Evolutionary conservation across 1,139 yeast genomes (phyloP).

Genomic region (Blastobotrys elegans): DNA sequence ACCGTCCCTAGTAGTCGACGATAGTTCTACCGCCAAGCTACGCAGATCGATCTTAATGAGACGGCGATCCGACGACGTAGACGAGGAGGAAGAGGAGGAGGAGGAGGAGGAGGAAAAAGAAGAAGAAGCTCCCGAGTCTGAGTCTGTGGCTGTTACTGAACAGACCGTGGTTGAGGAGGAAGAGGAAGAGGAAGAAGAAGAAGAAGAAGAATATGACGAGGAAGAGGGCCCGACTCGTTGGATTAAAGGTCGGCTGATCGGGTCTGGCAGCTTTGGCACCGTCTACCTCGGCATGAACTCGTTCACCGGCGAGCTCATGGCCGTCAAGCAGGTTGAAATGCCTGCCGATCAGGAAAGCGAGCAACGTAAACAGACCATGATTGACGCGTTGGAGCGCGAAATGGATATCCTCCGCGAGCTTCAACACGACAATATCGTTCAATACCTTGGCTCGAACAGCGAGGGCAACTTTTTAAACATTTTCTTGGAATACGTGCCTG

Average conservation of each 20-base stretch:
- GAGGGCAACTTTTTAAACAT: constrained; percentile 92
- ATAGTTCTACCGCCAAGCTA: background rate
- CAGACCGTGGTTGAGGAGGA: constrained; percentile 1
- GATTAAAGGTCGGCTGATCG: constrained; percentile 90
- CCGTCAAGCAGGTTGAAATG: constrained; percentile 86
- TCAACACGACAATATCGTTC: constrained; percentile 89
- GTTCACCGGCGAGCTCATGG: constrained; percentile 91
- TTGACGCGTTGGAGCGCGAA: constrained; percentile 82
- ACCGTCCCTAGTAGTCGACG: background rate
- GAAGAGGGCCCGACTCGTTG: constrained; percentile 68
- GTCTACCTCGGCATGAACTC: constrained; percentile 92
- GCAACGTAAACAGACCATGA: constrained; percentile 55
- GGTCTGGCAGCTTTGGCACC: constrained; percentile 92
- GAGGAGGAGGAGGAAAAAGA: constrained; percentile 6
- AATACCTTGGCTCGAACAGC: constrained; percentile 82
- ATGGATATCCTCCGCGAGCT: constrained; percentile 72
- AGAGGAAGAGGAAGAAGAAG: constrained; percentile 7
- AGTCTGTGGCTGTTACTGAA: background rate
- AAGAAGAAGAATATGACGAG: constrained; percentile 23
- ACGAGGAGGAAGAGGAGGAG: constrained; percentile 1
- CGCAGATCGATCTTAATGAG: constrained; percentile 9
- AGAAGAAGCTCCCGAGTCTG: constrained; percentile 25
- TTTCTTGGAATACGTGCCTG: constrained; percentile 96
- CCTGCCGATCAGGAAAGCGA: constrained; percentile 40
- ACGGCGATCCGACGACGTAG: background rate